Conservation (phyloP, 371 early-diverging fungal genomes). For the Amoeboaphelidium occidentale region DNA sequence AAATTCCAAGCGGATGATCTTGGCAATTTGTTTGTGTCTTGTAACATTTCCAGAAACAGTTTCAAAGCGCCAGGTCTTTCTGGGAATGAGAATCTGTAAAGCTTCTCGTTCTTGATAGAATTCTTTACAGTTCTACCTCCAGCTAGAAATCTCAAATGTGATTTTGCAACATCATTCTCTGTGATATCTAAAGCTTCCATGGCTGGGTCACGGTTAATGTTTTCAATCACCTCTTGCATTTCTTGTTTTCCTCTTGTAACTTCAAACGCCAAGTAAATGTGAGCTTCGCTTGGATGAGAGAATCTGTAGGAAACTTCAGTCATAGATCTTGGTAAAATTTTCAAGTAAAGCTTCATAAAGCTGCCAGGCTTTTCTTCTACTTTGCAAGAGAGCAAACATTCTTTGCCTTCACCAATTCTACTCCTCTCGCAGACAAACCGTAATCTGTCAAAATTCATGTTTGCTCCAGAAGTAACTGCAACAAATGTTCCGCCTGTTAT, state of each 20-base stretch:
- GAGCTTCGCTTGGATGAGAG: conserved; percentile 40
- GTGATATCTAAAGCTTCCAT: conserved; percentile 52
- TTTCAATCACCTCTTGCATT: conserved; percentile 30
- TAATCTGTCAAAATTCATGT: conserved; percentile 90
- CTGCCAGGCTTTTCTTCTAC: conserved; percentile 75
- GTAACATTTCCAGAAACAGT: conserved; percentile 48
- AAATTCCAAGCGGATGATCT: conserved; percentile 42
- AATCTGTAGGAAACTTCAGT: conserved; percentile 86
- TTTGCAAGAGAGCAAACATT: conserved; percentile 66
- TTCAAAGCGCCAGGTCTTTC: conserved; percentile 78
- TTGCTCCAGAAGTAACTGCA: conserved; percentile 70
- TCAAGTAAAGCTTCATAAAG: conserved; percentile 47
- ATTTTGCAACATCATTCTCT: conserved; percentile 79
- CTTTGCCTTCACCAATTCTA: conserved; percentile 59
- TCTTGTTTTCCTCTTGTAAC: conserved; percentile 24
- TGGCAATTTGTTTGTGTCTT: conserved; percentile 11
- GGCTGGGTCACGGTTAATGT: conserved; percentile 27
- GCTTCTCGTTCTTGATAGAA: conserved; percentile 47
- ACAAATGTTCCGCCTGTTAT: conserved; percentile 26
- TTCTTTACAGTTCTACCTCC: conserved; percentile 33
- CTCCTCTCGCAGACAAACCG: conserved; percentile 87
- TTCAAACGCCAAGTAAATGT: conserved; percentile 64
- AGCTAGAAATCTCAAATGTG: conserved; percentile 71
- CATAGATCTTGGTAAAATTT: conserved; percentile 51
- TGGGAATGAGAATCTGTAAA: conserved; percentile 81